These are phyloP conservation scores for Plantago coronopus DNA, from an alignment of 305 asterid species.

Conservation along the genomic window DNA sequence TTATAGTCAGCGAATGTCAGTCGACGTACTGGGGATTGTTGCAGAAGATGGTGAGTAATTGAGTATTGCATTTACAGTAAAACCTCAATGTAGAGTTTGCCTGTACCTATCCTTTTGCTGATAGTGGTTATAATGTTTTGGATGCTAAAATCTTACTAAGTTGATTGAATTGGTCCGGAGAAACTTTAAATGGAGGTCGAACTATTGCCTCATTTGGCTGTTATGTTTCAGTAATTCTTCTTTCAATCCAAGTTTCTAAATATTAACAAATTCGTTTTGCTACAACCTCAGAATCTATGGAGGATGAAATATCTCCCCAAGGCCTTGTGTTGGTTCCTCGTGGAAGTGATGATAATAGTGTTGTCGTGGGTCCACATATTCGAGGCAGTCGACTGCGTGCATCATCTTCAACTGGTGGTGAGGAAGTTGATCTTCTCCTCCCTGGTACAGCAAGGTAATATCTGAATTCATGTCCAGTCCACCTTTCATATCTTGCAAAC, in stretches of 20 bases:
- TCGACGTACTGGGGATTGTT: conserved; percentile 74
- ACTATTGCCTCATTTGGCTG: not conserved
- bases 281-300: conserved; percentile 61
- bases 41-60: conserved; percentile 82
- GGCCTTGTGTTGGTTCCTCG: conserved; percentile 93
- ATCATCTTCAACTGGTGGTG: conserved; percentile 80
- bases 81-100: too few relatives aligned
- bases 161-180: too few relatives aligned
- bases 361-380: conserved; percentile 77
- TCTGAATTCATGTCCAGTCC: not conserved
- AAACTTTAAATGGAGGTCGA: too few relatives aligned
- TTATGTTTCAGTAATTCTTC: not conserved
- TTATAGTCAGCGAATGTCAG: conserved; percentile 41
- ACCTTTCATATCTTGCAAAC: too few relatives aligned
- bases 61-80: conserved; percentile 8
- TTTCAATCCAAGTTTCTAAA: conserved; percentile 13
- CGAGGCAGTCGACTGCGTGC: conserved; percentile 88
- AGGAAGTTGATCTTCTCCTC: conserved; percentile 97
- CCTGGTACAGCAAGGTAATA: conserved; percentile 97
- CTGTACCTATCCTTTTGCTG: too few relatives aligned
- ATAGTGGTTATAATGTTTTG: too few relatives aligned
- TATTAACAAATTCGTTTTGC: conserved; percentile 9
- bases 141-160: too few relatives aligned
- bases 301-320: conserved; percentile 86
- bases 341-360: conserved; percentile 54